Evolutionary conservation across 75 land plant species (phyloP).

Genomic region (Pinus taeda): DNA sequence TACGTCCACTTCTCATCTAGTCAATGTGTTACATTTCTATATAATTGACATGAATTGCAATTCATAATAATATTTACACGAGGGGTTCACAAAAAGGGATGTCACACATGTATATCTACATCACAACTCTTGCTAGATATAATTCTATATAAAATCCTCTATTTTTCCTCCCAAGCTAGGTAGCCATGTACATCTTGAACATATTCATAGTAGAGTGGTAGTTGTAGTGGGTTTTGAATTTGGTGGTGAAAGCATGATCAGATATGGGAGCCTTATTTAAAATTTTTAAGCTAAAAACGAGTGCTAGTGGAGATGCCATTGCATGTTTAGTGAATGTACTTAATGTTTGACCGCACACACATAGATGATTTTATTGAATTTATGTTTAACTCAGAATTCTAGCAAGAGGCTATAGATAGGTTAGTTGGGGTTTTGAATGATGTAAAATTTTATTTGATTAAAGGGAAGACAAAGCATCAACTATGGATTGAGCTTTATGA

Average conservation of each 20-base stretch:
- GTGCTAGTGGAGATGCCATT: constrained; percentile 86
- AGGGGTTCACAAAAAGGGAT: no score
- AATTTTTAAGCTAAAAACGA: constrained; percentile 67
- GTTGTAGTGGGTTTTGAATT: no score
- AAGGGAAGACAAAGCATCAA: constrained; percentile 86
- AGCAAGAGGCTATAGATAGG: constrained; percentile 93
- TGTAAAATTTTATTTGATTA: constrained; percentile 65
- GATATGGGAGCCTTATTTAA: constrained; percentile 75
- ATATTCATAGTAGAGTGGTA: no score
- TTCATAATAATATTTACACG: no score
- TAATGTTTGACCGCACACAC: constrained; percentile 83
- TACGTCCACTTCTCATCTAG: no score
- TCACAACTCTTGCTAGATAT: no score
- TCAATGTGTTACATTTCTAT: no score
- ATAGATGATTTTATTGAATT: constrained; percentile 95
- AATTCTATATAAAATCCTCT: no score
- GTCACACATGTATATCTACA: no score
- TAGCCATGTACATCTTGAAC: no score
- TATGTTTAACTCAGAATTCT: constrained; percentile 48
- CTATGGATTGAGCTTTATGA: constrained; percentile 95
- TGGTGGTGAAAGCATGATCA: constrained; percentile 95
- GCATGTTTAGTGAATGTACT: constrained; percentile 79
- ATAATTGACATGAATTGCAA: no score
- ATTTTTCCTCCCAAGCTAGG: no score
- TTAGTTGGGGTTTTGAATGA: constrained; percentile 88